Conservation (phyloP, 163 green algal species). For the Chlorella variabilis region DNA sequence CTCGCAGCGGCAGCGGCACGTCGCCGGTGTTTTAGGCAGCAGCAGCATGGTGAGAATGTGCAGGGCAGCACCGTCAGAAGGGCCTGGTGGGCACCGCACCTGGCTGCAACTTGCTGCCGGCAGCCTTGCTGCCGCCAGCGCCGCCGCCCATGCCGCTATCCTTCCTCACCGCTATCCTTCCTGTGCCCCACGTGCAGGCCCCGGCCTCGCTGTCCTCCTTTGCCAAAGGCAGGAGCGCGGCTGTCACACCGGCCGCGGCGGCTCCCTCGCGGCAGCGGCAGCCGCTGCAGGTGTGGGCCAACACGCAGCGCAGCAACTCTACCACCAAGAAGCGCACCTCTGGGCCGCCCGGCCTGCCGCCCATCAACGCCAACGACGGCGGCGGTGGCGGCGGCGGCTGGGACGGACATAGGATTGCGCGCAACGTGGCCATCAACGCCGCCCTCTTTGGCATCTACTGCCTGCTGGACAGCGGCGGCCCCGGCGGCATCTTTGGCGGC, state of each 20-base stretch:
- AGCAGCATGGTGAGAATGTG: too few relatives aligned
- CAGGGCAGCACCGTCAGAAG: too few relatives aligned
- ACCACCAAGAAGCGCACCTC: conserved; percentile 42
- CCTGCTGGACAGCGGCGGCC: conserved; percentile 43
- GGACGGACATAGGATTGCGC: conserved; percentile 40
- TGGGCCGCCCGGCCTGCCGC: conserved; percentile 44
- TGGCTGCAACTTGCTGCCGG: too few relatives aligned
- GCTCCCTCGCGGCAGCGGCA: background rate
- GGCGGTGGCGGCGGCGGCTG: conserved; percentile 52
- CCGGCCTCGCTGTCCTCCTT: background rate
- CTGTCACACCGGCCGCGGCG: too few relatives aligned
- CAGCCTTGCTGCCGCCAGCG: too few relatives aligned
- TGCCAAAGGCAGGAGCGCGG: too few relatives aligned
- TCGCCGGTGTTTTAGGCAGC: too few relatives aligned
- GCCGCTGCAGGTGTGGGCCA: conserved; percentile 24
- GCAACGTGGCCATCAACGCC: conserved; percentile 52
- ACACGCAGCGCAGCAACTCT: conserved; percentile 47
- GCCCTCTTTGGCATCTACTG: conserved; percentile 46
- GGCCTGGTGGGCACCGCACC: too few relatives aligned
- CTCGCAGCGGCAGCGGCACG: too few relatives aligned
- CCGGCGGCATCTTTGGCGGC: conserved; percentile 28
- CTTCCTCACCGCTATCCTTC: too few relatives aligned
- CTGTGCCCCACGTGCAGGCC: too few relatives aligned
- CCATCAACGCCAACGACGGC: conserved; percentile 40
- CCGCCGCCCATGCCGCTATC: too few relatives aligned